Conservation (phyloP, 139 green algal species). For the Nannochloris sp. region DNA sequence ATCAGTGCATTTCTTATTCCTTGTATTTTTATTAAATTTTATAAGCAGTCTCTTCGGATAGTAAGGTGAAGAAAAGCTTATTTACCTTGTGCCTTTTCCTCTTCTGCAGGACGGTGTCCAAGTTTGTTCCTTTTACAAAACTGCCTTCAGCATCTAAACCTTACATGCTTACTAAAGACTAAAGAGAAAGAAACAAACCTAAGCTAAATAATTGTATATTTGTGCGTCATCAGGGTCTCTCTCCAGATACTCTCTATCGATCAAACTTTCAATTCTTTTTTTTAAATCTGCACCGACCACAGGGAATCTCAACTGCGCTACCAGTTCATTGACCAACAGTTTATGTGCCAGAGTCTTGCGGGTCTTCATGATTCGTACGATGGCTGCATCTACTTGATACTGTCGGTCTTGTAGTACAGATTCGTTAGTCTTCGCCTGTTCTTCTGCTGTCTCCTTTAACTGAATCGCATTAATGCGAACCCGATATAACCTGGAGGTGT, state of each 20-base stretch:
- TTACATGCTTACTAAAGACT: no score
- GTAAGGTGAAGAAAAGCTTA: background rate
- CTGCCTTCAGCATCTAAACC: no score
- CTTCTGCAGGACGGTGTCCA: no score
- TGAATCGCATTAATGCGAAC: slow-evolving; percentile 97
- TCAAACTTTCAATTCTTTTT: slow-evolving; percentile 95
- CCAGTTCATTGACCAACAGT: slow-evolving; percentile 87
- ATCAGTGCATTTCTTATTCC: background rate
- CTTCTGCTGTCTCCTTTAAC: slow-evolving; percentile 90
- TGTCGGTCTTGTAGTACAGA: slow-evolving; percentile 79
- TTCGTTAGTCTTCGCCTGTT: slow-evolving; percentile 89
- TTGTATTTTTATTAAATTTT: background rate
- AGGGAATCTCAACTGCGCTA: slow-evolving; percentile 93
- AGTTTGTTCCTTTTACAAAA: no score
- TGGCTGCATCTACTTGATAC: slow-evolving; percentile 94
- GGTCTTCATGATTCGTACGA: slow-evolving; percentile 99
- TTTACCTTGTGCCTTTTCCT: background rate
- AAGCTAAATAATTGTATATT: slow-evolving; percentile 43
- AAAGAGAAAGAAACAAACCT: background rate
- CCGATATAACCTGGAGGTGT: slow-evolving; percentile 73
- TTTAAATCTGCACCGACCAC: slow-evolving; percentile 84
- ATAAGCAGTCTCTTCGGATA: background rate
- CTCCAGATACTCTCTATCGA: slow-evolving; percentile 97
- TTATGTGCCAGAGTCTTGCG: slow-evolving; percentile 88
- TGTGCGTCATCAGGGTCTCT: slow-evolving; percentile 61